Percentiles rank a stretch among this genome's conserved stretches.
phyloP scores from a whole-genome alignment of 176 grass and related monocot species.

The Secale cereale region DNA sequence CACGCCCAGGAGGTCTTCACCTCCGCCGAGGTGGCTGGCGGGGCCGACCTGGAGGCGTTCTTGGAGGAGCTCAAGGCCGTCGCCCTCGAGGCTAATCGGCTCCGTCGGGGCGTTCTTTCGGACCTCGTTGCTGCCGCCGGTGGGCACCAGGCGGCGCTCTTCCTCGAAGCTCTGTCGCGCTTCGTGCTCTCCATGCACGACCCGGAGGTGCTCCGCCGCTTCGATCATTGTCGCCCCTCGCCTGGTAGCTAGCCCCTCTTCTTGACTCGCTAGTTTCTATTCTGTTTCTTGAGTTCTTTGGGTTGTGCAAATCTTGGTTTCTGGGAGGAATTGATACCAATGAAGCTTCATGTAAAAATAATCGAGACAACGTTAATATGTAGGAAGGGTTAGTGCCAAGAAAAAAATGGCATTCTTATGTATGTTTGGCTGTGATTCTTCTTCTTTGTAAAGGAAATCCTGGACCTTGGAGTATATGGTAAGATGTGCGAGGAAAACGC shows the following conservation, averaged over 20 bases:
- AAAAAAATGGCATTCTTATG: neutral
- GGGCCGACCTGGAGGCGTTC: conserved; percentile 40
- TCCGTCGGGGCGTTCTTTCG: conserved; percentile 51
- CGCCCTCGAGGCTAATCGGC: conserved; percentile 47
- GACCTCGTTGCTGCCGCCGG: conserved; percentile 53
- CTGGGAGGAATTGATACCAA: conserved; percentile 11
- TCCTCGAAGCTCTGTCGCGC: conserved; percentile 50
- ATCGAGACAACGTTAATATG: neutral
- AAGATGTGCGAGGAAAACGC: conserved; percentile 14
- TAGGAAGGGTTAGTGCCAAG: neutral
- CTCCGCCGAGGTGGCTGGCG: conserved; percentile 27
- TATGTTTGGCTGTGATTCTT: conserved; percentile 10
- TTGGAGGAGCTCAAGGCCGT: conserved; percentile 43
- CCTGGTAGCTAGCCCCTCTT: conserved; percentile 41
- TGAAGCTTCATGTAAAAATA: neutral
- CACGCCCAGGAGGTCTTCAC: conserved; percentile 43
- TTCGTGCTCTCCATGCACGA: conserved; percentile 62
- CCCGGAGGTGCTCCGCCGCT: conserved; percentile 53
- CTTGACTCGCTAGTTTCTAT: conserved; percentile 33
- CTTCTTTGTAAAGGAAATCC: neutral
- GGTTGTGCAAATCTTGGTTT: conserved; percentile 40
- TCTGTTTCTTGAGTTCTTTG: conserved; percentile 10
- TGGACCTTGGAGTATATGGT: neutral
- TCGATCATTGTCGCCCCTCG: conserved; percentile 47
- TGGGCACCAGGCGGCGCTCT: conserved; percentile 56